Percentiles rank a stretch among this genome's conserved stretches.
phyloP scores from a whole-genome alignment of 345 rosid species.

The Lagerstroemia speciosa region DNA sequence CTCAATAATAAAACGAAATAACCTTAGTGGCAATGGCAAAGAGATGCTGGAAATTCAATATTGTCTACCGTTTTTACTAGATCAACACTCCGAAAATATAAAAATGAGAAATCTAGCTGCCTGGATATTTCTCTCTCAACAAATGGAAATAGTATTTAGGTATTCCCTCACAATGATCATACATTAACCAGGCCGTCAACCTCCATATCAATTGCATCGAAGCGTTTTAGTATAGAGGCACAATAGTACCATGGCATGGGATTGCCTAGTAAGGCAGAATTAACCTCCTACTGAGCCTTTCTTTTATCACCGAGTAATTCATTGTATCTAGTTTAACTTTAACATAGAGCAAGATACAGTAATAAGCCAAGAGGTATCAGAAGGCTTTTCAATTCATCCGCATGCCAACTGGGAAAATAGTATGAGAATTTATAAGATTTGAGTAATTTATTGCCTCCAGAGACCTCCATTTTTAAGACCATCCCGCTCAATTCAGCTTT shows the following conservation, averaged over 20 bases:
- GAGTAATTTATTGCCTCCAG: not conserved
- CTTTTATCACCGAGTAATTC: not conserved
- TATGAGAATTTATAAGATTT: not conserved
- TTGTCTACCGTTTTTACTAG: not conserved
- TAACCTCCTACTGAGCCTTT: not conserved
- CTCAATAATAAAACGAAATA: no score
- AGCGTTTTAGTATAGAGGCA: not conserved
- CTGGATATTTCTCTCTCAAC: not conserved
- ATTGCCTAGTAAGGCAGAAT: not conserved
- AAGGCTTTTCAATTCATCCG: no score
- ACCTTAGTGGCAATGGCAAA: no score
- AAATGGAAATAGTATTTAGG: not conserved
- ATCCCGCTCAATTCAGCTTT: not conserved
- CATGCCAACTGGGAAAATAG: not conserved
- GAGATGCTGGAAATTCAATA: not conserved
- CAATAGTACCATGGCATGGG: not conserved
- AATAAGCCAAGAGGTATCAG: not conserved
- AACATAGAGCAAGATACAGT: not conserved
- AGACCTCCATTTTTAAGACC: not conserved
- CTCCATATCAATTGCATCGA: not conserved
- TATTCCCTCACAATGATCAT: not conserved
- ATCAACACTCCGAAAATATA: not conserved
- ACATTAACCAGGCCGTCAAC: not conserved
- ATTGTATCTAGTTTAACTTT: not conserved
- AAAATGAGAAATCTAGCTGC: not conserved